Percentiles rank a stretch among this genome's conserved stretches.
These are phyloP conservation scores for Dioscorea alata DNA, from an alignment of 106 monocot species.

Conservation along the genomic window DNA sequence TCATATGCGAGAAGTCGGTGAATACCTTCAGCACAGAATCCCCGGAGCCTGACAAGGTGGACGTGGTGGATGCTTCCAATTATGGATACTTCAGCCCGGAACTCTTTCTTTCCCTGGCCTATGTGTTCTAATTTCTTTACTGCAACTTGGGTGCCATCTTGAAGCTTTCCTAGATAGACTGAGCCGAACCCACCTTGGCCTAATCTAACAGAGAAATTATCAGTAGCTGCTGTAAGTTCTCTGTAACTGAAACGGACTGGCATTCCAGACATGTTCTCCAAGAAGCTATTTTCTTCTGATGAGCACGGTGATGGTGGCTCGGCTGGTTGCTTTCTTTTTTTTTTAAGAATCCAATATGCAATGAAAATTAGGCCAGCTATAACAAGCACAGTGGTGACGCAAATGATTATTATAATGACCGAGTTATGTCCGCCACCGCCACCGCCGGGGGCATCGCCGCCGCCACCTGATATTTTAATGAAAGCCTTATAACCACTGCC, in stretches of 20 bases:
- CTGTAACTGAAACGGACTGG: conserved; percentile 52
- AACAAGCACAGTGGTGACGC: conserved; percentile 26
- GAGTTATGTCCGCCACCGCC: conserved; percentile 15
- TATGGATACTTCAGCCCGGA: conserved; percentile 50
- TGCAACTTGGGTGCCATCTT: conserved; percentile 42
- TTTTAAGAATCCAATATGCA: conserved; percentile 19
- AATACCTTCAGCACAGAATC: conserved; percentile 58
- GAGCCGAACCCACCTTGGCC: conserved; percentile 84
- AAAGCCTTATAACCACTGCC: conserved; percentile 7
- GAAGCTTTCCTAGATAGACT: conserved; percentile 61
- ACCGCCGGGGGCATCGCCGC: not conserved
- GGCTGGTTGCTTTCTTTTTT: conserved; percentile 6
- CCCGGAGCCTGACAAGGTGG: conserved; percentile 65
- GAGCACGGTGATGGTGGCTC: conserved; percentile 25
- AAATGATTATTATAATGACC: conserved; percentile 29
- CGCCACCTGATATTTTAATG: conserved; percentile 41
- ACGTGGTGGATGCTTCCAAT: conserved; percentile 76
- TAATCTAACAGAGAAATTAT: conserved; percentile 55
- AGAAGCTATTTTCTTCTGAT: conserved; percentile 57
- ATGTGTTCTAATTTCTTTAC: conserved; percentile 55
- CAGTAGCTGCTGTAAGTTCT: conserved; percentile 60
- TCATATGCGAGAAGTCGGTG: conserved; percentile 64
- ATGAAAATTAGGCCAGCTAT: conserved; percentile 33
- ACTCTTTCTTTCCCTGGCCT: conserved; percentile 65
- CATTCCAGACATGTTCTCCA: conserved; percentile 52